Conservation (phyloP, 371 early-diverging fungal genomes). For the Haplosporangium sp. region DNA sequence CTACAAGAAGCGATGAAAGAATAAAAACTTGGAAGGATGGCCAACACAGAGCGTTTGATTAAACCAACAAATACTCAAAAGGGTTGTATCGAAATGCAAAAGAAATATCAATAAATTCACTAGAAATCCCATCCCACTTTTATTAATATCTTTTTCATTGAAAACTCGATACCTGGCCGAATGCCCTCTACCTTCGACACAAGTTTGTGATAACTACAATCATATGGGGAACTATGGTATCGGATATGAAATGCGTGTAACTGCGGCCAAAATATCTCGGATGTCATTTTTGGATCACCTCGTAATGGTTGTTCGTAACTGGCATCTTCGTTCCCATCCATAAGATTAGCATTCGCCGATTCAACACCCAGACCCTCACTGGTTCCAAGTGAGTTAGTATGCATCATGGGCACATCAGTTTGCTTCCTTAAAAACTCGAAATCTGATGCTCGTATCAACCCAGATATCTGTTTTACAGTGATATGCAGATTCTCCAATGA, state of each 20-base stretch:
- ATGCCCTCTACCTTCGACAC: neutral
- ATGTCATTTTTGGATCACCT: neutral
- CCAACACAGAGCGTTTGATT: too few species aligned
- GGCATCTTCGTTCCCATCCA: neutral
- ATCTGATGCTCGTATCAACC: conserved; percentile 22
- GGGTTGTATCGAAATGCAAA: too few species aligned
- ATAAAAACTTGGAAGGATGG: too few species aligned
- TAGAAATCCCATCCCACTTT: too few species aligned
- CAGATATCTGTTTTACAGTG: neutral
- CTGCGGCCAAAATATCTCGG: conserved; percentile 15
- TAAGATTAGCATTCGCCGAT: too few species aligned
- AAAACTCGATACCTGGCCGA: conserved; percentile 13
- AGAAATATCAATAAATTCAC: too few species aligned
- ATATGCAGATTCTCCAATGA: conserved; percentile 12
- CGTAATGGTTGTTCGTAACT: neutral
- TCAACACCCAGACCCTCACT: too few species aligned
- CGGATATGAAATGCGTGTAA: conserved; percentile 10
- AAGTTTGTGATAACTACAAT: neutral
- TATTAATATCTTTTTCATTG: neutral
- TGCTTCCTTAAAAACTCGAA: conserved; percentile 29
- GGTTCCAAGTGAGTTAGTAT: neutral
- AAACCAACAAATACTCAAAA: too few species aligned
- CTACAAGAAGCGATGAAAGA: too few species aligned
- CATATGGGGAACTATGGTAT: neutral
- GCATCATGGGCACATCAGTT: conserved; percentile 1